Base-by-base conservation (phyloP, 2,329 filamentous ascomycete species). In the Cryphonectria parasitica region DNA sequence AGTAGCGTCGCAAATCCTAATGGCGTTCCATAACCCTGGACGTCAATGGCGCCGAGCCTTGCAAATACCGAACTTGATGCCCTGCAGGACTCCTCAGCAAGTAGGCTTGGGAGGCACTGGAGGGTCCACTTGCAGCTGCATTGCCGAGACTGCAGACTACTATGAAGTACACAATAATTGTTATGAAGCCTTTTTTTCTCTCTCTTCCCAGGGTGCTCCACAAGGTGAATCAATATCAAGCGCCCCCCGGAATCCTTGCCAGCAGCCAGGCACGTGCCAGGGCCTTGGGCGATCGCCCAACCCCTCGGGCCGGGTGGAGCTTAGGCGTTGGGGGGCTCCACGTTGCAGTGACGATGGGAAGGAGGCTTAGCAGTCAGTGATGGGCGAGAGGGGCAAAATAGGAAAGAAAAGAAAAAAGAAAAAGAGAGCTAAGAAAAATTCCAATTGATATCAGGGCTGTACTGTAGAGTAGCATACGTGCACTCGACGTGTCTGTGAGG, bases 291-390 rank as follows among this genome's bases (percentile, higher is more conserved):
- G 61, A 64, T 64, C 61, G 19, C 17, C 61, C 61, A 28, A n/a
- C n/a, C 19, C n/a, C 61, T 64, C 61, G 61, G 61, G 39, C 36
- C 61, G 61, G 61, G 61, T 64, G 61, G 61, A 28, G 58, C 58
- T 19, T 31, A 4, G 11, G 34, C 58, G 31, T 22, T 58, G 13
- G 54, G 25, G 13, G 25, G 19, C 22, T 58, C 54, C 54, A 58
- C 25, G 25, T 31, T 8, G 54, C 54, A 58, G 54, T 58, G 54
- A 58, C 54, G 54, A 58, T 28, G 28, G 54, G 54, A 58, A 19
- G 54, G 54, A 58, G 54, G 54, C 54, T 58, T 10, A 58, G 54
- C 54, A 25, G 4, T 31, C 17, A 19, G 43, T 17, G 19, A 49
- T 2, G 43, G 19, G 7, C n/a, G 43, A 49, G 17, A 22, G 43